Evolutionary conservation across 208 protist species (phyloP).

Genomic region (Lotmaria passim): DNA sequence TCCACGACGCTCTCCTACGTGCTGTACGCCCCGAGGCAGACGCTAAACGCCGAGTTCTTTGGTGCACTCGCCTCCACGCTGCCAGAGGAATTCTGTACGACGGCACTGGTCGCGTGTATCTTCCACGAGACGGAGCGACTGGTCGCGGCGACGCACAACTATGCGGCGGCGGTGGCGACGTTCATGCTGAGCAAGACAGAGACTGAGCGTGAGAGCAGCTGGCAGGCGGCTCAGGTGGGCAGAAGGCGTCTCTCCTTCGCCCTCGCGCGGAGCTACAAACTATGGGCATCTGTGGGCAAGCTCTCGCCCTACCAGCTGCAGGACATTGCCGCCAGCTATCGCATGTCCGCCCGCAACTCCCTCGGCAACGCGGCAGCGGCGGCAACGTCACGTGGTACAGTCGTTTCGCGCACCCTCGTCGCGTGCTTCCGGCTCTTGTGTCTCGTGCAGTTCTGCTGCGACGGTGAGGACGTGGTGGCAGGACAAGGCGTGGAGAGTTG

Average conservation of each 20-base stretch:
- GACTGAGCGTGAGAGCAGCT: not conserved
- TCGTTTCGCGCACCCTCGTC: constrained; percentile 61
- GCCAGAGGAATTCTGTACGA: constrained; percentile 39
- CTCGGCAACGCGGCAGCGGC: not conserved
- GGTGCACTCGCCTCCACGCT: constrained; percentile 12
- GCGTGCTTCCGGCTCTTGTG: constrained; percentile 73
- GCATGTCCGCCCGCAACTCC: constrained; percentile 31
- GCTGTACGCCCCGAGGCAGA: constrained; percentile 14
- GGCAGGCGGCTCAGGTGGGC: constrained; percentile 21
- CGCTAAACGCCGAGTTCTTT: constrained; percentile 20
- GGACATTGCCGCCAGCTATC: constrained; percentile 57
- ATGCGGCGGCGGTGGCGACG: constrained; percentile 48
- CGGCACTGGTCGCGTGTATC: constrained; percentile 37
- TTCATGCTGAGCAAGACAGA: constrained; percentile 1
- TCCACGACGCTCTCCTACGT: constrained; percentile 27
- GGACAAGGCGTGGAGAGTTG: constrained; percentile 23
- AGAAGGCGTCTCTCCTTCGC: constrained; percentile 16
- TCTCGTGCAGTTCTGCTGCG: constrained; percentile 38
- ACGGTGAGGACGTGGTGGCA: constrained; percentile 18
- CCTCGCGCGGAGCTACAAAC: constrained; percentile 10
- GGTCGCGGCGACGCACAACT: constrained; percentile 73
- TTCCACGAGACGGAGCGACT: constrained; percentile 60
- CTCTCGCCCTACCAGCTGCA: constrained; percentile 57
- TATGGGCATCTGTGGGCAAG: constrained; percentile 50
- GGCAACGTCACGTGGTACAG: constrained; percentile 29